Evolutionary conservation across 176 grass and related monocot genomes (phyloP).

Genomic region (Olyra latifolia): DNA sequence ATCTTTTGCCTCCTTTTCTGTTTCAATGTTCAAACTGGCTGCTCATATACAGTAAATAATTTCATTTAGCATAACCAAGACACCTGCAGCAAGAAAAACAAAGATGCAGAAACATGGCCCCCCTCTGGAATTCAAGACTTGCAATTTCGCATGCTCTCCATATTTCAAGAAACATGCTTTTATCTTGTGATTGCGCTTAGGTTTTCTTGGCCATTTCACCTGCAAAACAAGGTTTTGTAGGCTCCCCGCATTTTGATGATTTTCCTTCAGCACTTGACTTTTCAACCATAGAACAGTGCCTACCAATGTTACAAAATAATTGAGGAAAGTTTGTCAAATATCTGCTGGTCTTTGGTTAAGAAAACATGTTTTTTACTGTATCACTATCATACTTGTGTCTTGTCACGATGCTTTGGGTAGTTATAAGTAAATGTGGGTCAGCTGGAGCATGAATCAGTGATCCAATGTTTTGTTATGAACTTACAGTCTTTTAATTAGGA

Average conservation of each 20-base stretch:
- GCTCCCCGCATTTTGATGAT: not conserved
- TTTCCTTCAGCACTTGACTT: not conserved
- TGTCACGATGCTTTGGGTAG: not conserved
- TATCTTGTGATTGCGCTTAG: not conserved
- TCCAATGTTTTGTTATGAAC: not conserved
- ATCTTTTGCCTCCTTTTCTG: not conserved
- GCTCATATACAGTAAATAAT: not conserved
- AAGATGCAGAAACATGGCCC: not conserved
- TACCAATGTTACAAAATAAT: not conserved
- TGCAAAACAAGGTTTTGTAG: not conserved
- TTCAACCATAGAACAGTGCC: not conserved
- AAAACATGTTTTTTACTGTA: not conserved
- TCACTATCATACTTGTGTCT: not conserved
- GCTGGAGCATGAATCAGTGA: not conserved
- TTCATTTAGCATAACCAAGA: not conserved
- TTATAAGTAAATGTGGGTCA: not conserved
- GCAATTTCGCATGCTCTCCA: not conserved
- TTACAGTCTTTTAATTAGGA: not conserved
- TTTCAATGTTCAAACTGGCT: not conserved
- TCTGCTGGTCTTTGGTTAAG: not conserved
- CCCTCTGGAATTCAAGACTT: not conserved
- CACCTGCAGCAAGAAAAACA: not conserved
- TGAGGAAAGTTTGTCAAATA: not conserved
- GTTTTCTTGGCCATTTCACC: not conserved
- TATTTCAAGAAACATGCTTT: not conserved